Evolutionary conservation across 805 yeast genomes (phyloP).

Genomic region (Candida pseudofarinosa): DNA sequence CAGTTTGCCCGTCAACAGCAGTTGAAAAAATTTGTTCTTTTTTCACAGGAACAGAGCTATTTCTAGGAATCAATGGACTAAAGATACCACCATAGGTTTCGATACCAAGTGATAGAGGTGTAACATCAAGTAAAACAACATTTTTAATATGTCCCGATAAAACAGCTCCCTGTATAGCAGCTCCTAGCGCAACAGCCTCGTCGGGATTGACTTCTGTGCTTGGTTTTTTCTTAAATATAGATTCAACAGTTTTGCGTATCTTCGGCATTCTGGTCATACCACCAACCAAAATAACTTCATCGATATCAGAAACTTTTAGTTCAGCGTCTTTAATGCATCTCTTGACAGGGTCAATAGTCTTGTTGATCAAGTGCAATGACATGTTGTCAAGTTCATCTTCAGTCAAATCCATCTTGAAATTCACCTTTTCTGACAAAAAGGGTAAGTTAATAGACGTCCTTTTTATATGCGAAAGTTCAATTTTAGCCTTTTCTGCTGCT

Average conservation of each 20-base stretch:
- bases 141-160: constrained; percentile 78
- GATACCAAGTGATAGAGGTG: constrained; percentile 78
- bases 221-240: constrained; percentile 59
- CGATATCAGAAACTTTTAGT: constrained; percentile 58
- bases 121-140: constrained; percentile 73
- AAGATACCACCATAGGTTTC: constrained; percentile 84
- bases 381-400: constrained; percentile 66
- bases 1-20: constrained; percentile 82
- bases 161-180: constrained; percentile 87
- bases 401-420: constrained; percentile 53
- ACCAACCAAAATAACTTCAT: constrained; percentile 76
- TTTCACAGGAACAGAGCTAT: constrained; percentile 72
- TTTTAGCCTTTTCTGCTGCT: constrained; percentile 74
- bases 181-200: constrained; percentile 89
- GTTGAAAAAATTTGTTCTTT: constrained; percentile 74
- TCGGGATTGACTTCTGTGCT: constrained; percentile 80
- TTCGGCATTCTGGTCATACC: constrained; percentile 92
- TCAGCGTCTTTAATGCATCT: constrained; percentile 74
- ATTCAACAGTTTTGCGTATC: constrained; percentile 58
- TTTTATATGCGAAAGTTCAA: constrained; percentile 64
- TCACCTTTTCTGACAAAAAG: constrained; percentile 59
- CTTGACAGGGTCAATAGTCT: constrained; percentile 69
- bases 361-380: constrained; percentile 61
- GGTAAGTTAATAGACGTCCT: constrained; percentile 66
- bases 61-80: constrained; percentile 73